Evolutionary conservation across 2,329 filamentous ascomycete species (phyloP), one percentile per base, ranked within the genome.

Genomic region (Diaporthe australafricana): DNA sequence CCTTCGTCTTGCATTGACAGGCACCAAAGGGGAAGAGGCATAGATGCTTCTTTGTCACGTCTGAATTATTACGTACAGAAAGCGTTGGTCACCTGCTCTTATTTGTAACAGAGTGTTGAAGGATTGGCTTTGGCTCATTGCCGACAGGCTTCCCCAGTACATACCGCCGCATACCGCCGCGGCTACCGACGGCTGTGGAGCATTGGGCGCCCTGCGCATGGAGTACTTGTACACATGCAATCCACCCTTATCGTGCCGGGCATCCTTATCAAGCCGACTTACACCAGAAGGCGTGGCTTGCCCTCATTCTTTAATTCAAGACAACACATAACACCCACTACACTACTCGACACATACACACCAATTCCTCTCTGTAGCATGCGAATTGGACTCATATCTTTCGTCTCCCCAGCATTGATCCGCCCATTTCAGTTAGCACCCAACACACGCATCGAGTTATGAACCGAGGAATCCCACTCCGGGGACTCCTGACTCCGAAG

Each of bases 171-270:
- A n/a, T n/a, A n/a, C n/a, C n/a, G 14, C 20, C n/a, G 56, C 72
- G 72, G 72, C 70, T 73, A 73, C 40, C 50, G 35, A 50, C 72
- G 72, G 72, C 72, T 71, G 62, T 71, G 66, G 50, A 45, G 60
- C 60, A 5, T 5, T 11, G 20, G 30, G 35, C 60, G 42, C 57
- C 57, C 27, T 63, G 25, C 12, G 57, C 27, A 48, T n/a, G 60
- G 60, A 17, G 27, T 35, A 63, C 42, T 25, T 48, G 45, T 50
- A 57, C 38, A 45, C 57, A 4, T 6, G 25, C 30, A 40, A 71
- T 40, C 69, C 69, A 57, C 65, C 32, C 62, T 71, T 71, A 71
- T 71, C 69, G 47, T 53, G 48, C 63, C 63, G 32, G 63, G 32
- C 47, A 53, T 35, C 60, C 42, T 63, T 63, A 42, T 67, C 45